Percentiles rank a stretch among this genome's conserved stretches.
phyloP scores from a whole-genome alignment of 495 filamentous ascomycete species.

The Aspergillus biplanus region DNA sequence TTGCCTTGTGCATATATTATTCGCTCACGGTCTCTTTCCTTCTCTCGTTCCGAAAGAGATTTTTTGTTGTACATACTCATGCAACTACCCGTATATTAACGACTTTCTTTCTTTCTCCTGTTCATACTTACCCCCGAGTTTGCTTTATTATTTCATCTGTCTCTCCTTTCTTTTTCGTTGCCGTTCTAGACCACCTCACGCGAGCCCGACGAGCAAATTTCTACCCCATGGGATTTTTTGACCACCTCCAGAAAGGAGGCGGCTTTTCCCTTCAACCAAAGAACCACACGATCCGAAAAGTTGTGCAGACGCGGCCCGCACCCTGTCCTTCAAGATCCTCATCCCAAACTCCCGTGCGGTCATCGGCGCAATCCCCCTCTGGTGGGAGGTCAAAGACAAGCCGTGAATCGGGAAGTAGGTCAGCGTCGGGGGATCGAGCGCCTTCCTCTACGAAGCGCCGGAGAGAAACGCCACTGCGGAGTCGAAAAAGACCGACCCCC shows the following conservation, averaged over 20 bases:
- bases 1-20: background rate
- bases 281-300: slow-evolving; percentile 52
- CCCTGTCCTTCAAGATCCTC: slow-evolving; percentile 36
- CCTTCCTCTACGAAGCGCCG: slow-evolving; percentile 39
- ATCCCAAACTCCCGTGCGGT: slow-evolving; percentile 27
- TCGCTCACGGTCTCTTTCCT: slow-evolving; percentile 16
- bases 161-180: slow-evolving; percentile 22
- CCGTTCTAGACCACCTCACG: slow-evolving; percentile 3
- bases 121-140: background rate
- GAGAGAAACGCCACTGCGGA: slow-evolving; percentile 38
- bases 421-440: slow-evolving; percentile 39
- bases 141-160: slow-evolving; percentile 7
- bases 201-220: background rate
- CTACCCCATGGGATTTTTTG: slow-evolving; percentile 55
- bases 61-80: slow-evolving; percentile 15
- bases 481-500: slow-evolving; percentile 51
- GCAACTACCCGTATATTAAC: slow-evolving; percentile 10
- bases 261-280: slow-evolving; percentile 54
- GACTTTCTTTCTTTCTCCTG: background rate
- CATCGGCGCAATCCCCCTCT: slow-evolving; percentile 26
- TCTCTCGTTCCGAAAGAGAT: slow-evolving; percentile 10
- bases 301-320: slow-evolving; percentile 45
- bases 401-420: slow-evolving; percentile 35
- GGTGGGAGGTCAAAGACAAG: slow-evolving; percentile 34
- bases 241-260: slow-evolving; percentile 59